Evolutionary conservation across 108 stramenopile genomes (phyloP), one percentile per base, ranked within the genome.

Genomic region (Cyclotella choctawhatcheeana): DNA sequence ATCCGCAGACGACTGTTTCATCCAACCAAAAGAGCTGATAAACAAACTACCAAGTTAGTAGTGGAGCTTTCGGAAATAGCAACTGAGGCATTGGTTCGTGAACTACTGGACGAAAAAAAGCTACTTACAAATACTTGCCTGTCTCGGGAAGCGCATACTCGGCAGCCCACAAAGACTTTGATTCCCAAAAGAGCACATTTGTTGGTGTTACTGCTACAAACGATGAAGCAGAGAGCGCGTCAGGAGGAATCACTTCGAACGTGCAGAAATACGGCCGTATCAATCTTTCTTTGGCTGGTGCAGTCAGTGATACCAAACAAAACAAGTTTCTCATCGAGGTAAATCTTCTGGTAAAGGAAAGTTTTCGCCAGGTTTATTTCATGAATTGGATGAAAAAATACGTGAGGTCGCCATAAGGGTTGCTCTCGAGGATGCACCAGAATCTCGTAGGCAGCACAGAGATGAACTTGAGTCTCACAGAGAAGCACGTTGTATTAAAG

Each of bases 151-250:
- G 18, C 2, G 50, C 20, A 21, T 71, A 50, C 31, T 62, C 48
- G 1, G 59, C 20, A 33, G 53, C 14, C 2, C 29, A 40, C 61
- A 51, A 14, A 2, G 3, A 18, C 21, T 17, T 25, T 1, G 70
- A 71, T 20, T 18, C 48, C 18, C n/a, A 14, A 32, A 60, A 71
- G 30, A 20, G 24, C 43, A 16, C 16, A 0, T 17, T 60, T n/a
- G n/a, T 71, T 44, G 70, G 70, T 21, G 35, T 37, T 5, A 44
- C 26, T 26, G 70, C 70, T 18, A 71, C 70, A 71, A 71, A 71
- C 34, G 58, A 71, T 34, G 58, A 71, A 21, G 70, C 70, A 1
- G 58, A 71, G 59, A 60, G 58, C 18, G 32, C 43, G 7, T 61
- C 61, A 22, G 70, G 70, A 31, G 58, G 70, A 2, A 13, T 24